phyloP scores from a whole-genome alignment of 345 rosid species.

The Jatropha curcas region DNA sequence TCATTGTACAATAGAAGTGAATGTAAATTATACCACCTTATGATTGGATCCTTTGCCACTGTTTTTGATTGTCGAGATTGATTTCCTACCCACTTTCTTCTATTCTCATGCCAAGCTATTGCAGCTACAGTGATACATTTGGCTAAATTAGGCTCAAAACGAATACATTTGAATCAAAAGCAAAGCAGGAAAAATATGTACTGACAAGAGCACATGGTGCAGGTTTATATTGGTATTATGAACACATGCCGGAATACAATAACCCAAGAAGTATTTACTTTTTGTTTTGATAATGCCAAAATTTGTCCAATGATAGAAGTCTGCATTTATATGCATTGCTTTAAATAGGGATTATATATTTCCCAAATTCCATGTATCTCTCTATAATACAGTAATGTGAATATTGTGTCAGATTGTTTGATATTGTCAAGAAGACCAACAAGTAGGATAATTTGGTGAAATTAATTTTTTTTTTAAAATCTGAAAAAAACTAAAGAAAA shows the following conservation, averaged over 20 bases:
- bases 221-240: neutral
- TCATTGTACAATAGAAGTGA: conserved; percentile 6
- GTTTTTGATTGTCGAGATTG: conserved; percentile 41
- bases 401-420: no score
- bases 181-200: neutral
- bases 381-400: no score
- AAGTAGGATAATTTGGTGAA: no score
- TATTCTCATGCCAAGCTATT: conserved; percentile 67
- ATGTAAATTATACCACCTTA: conserved; percentile 51
- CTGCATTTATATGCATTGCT: neutral
- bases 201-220: neutral
- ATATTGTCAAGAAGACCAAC: no score
- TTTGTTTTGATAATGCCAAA: neutral
- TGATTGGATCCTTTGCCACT: conserved; percentile 60
- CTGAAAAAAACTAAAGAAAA: no score
- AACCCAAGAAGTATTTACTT: neutral
- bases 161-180: neutral
- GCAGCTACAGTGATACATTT: conserved; percentile 48
- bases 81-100: conserved; percentile 80
- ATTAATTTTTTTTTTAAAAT: no score
- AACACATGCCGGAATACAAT: neutral
- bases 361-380: neutral
- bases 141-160: conserved; percentile 25
- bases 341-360: neutral
- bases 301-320: conserved; percentile 1